Evolutionary conservation across 2,329 filamentous ascomycete species (phyloP), one percentile per base, ranked within the genome.

Genomic region (Curvularia spicifera): DNA sequence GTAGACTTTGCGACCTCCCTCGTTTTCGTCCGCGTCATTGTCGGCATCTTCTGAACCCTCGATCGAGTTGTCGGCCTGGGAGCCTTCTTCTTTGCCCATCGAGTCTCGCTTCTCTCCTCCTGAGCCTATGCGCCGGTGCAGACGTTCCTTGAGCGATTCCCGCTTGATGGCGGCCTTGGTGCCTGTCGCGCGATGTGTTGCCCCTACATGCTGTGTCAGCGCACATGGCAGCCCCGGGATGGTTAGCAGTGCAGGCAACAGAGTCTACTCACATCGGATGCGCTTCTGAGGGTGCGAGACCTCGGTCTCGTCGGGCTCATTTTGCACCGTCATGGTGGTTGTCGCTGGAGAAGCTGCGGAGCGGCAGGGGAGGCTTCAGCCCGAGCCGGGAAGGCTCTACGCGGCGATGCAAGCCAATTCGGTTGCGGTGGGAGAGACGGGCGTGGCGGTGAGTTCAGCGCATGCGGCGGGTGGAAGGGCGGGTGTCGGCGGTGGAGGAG

Each of bases 161-260:
- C 95, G 88, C 83, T 97, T 98, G 75, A 86, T 84, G 67, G 84
- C 83, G 64, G 90, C 91, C 74, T 88, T 91, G 73, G 88, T 85
- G 70, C 91, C 87, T 13, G 88, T 88, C 77, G 91, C 86, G 76
- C 92, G 91, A 72, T 93, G 91, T n/a, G 95, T 98, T 18, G 95
- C 94, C 95, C 95, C 58, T 61, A 47, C 55, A n/a, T 22, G 47
- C 33, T 33, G 24, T 37, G 56, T 58, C 58, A 61, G 58, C 47
- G 28, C 55, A 39, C 40, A 47, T 42, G 31, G 37, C 24, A 29
- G 10, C 35, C 51, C 3, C 39, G 28, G 15, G n/a, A 18, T 44
- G 2, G 57, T 51, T 29, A 53, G 44, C 44, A 39, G 35, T 5
- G 28, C 18, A 9, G 3, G 18, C 18, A 46, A 29, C 18, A 40